Evolutionary conservation across 2,329 filamentous ascomycete species (phyloP).

Genomic region (Trichoderma hamatum): DNA sequence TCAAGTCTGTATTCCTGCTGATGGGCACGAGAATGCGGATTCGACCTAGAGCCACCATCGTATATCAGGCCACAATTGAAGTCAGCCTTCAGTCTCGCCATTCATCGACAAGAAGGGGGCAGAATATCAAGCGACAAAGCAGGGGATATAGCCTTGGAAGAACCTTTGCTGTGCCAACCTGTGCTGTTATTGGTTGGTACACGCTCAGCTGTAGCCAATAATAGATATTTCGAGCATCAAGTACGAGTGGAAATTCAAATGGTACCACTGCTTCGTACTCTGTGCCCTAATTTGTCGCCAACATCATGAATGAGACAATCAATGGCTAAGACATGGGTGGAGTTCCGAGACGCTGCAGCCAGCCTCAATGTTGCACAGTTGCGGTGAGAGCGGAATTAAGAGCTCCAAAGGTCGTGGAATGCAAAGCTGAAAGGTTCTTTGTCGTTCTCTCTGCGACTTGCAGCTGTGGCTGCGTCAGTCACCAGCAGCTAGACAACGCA

Average conservation of each 20-base stretch:
- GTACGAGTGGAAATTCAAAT: background rate
- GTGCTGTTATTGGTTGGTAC: background rate
- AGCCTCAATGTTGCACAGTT: background rate
- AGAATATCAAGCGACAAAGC: background rate
- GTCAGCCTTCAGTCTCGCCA: background rate
- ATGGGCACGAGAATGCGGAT: slow-evolving; percentile 10
- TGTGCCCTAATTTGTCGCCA: background rate
- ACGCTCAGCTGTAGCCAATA: background rate
- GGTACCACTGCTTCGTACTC: background rate
- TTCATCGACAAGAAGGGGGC: background rate
- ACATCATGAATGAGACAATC: background rate
- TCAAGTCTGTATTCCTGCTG: background rate
- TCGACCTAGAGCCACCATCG: background rate
- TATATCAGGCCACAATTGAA: background rate
- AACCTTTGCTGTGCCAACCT: background rate
- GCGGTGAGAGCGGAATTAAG: background rate
- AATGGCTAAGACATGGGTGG: background rate
- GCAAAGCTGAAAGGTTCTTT: background rate
- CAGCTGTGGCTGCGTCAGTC: background rate
- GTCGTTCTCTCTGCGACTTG: background rate
- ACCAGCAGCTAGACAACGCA: background rate
- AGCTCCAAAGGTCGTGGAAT: background rate
- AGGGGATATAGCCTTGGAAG: background rate
- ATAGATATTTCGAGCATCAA: background rate
- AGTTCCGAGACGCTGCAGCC: background rate